A percentile compares a stretch with the other conserved stretches of the same genome.
These are phyloP conservation scores for Favolaschia claudopus DNA, from an alignment of 768 basidiomycete genomes.

Conservation along the genomic window DNA sequence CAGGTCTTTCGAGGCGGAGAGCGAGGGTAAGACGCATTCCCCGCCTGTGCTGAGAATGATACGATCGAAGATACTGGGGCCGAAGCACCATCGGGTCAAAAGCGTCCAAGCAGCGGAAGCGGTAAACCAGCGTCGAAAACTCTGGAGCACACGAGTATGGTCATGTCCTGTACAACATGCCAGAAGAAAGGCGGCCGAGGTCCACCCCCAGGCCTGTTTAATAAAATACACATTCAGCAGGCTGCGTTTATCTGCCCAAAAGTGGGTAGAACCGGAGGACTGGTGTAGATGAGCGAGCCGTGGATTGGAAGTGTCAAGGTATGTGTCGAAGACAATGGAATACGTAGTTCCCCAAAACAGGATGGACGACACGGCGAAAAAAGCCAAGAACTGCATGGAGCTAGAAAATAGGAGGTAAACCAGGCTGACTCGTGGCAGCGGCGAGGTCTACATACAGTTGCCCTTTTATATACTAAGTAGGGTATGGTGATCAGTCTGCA, in stretches of 20 bases:
- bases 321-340: constrained; percentile 69
- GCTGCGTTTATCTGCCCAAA: constrained; percentile 85
- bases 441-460: too few relatives aligned
- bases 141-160: constrained; percentile 44
- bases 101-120: constrained; percentile 74
- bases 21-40: constrained; percentile 72
- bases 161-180: constrained; percentile 66
- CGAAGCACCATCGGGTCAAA: constrained; percentile 90
- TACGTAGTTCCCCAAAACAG: constrained; percentile 70
- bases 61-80: constrained; percentile 77
- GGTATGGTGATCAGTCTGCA: too few relatives aligned
- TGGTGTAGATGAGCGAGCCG: constrained; percentile 74
- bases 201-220: constrained; percentile 94
- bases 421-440: too few relatives aligned
- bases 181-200: constrained; percentile 68
- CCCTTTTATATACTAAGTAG: too few relatives aligned
- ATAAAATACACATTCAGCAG: constrained; percentile 86
- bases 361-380: constrained; percentile 53
- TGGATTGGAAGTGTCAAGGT: constrained; percentile 87
- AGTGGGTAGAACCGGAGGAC: constrained; percentile 65
- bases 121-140: constrained; percentile 60
- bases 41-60: constrained; percentile 73
- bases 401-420: too few relatives aligned
- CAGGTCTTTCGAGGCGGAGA: constrained; percentile 58
- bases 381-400: too few relatives aligned